phyloP scores from a whole-genome alignment of 2,329 filamentous ascomycete species.

The Aspergillus awamori region DNA sequence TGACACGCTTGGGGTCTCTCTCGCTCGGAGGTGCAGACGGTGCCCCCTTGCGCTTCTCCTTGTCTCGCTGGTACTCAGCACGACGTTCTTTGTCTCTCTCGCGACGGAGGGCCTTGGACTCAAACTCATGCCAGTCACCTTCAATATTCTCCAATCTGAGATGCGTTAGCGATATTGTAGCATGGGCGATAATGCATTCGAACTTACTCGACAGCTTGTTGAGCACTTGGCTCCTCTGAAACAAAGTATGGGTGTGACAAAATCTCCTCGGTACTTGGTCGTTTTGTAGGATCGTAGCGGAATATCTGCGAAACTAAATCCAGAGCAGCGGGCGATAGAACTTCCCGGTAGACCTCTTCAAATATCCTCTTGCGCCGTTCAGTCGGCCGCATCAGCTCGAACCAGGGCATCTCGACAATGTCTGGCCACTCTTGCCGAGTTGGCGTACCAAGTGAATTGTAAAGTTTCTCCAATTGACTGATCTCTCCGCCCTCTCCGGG shows the following conservation, averaged over 20 bases:
- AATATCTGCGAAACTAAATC: conserved; percentile 85
- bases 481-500: conserved; percentile 95
- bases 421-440: conserved; percentile 83
- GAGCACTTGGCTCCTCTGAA: conserved; percentile 73
- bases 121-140: conserved; percentile 98
- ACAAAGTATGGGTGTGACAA: conserved; percentile 88
- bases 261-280: conserved; percentile 81
- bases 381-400: conserved; percentile 81
- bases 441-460: conserved; percentile 85
- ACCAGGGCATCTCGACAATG: conserved; percentile 95
- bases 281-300: conserved; percentile 79
- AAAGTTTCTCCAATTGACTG: conserved; percentile 96
- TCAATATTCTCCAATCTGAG: conserved; percentile 73
- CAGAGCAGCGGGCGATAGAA: conserved; percentile 77
- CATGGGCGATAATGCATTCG: conserved; percentile 3
- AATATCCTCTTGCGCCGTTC: conserved; percentile 75
- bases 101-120: conserved; percentile 90
- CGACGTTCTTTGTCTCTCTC: conserved; percentile 70
- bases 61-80: conserved; percentile 49
- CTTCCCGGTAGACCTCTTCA: conserved; percentile 77
- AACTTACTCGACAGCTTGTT: conserved; percentile 79
- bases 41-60: conserved; percentile 53
- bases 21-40: conserved; percentile 38
- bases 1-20: conserved; percentile 45
- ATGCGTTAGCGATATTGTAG: conserved; percentile 10